A percentile compares a stretch with the other conserved stretches of the same genome.
Conservation (phyloP, 169 alveolate species). For the Plasmodium gallinaceum region DNA sequence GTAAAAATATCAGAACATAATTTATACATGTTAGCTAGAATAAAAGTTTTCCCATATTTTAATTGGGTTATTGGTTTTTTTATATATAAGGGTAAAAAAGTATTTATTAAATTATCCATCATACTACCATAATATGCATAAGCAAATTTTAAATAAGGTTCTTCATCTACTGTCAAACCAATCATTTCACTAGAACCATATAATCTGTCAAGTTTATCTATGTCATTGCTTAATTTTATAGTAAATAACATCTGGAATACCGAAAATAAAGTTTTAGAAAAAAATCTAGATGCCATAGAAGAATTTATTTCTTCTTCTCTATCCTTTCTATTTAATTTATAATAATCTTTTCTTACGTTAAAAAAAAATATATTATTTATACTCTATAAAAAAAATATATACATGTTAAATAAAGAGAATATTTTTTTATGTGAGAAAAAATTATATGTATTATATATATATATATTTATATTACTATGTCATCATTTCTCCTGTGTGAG, state of each 20-base stretch:
- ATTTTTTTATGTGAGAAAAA: not conserved
- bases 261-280: conserved; percentile 43
- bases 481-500: conserved; percentile 59
- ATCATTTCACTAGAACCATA: conserved; percentile 53
- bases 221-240: conserved; percentile 36
- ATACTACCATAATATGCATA: conserved; percentile 43
- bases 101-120: conserved; percentile 38
- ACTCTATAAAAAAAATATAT: conserved; percentile 12
- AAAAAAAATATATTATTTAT: conserved; percentile 36
- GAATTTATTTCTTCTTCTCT: not conserved
- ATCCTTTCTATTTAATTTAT: not conserved
- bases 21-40: conserved; percentile 55
- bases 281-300: conserved; percentile 48
- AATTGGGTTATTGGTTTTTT: conserved; percentile 45
- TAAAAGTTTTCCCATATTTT: conserved; percentile 66
- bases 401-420: not conserved
- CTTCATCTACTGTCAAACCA: conserved; percentile 35
- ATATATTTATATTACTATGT: not conserved
- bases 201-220: conserved; percentile 31
- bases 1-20: conserved; percentile 26
- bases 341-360: conserved; percentile 5
- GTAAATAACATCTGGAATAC: conserved; percentile 58
- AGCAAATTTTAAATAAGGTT: conserved; percentile 29
- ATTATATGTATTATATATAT: not conserved
- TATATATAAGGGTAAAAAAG: conserved; percentile 52